These are phyloP conservation scores for Yarrowia sp. DNA, from an alignment of 805 yeast species.

Conservation along the genomic window DNA sequence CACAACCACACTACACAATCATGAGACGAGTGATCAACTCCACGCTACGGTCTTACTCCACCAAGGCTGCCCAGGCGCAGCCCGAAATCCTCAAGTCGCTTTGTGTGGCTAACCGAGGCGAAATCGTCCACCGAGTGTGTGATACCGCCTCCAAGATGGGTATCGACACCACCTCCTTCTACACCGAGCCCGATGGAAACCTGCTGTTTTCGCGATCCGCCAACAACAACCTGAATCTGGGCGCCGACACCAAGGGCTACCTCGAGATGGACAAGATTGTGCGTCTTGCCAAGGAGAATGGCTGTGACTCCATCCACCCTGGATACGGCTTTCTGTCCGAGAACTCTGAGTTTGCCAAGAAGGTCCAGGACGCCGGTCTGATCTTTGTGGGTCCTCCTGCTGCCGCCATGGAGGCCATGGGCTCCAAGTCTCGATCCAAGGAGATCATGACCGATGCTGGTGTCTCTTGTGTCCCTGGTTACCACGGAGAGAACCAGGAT, in stretches of 20 bases:
- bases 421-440: slow-evolving; percentile 39
- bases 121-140: slow-evolving; percentile 43
- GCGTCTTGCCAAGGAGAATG: slow-evolving; percentile 48
- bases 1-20: background rate
- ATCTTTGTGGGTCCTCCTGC: slow-evolving; percentile 41
- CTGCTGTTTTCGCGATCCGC: slow-evolving; percentile 35
- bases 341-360: slow-evolving; percentile 39
- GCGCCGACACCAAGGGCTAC: slow-evolving; percentile 35
- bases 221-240: slow-evolving; percentile 33
- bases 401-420: slow-evolving; percentile 40
- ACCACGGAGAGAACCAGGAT: slow-evolving; percentile 39
- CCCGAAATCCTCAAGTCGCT: slow-evolving; percentile 32
- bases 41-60: slow-evolving; percentile 24
- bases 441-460: slow-evolving; percentile 39
- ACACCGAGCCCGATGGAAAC: slow-evolving; percentile 37
- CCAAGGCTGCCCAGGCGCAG: slow-evolving; percentile 17
- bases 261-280: slow-evolving; percentile 49
- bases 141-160: slow-evolving; percentile 37
- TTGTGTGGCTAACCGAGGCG: slow-evolving; percentile 58
- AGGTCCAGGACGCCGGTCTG: slow-evolving; percentile 38
- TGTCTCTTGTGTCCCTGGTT: slow-evolving; percentile 40
- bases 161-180: slow-evolving; percentile 38
- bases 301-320: slow-evolving; percentile 56
- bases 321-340: slow-evolving; percentile 59
- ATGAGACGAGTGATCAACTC: slow-evolving; percentile 27